Percentiles rank a stretch among this genome's conserved stretches.
Evolutionary conservation across 306 rosid species (phyloP).

Genomic region (Fagus crenata): DNA sequence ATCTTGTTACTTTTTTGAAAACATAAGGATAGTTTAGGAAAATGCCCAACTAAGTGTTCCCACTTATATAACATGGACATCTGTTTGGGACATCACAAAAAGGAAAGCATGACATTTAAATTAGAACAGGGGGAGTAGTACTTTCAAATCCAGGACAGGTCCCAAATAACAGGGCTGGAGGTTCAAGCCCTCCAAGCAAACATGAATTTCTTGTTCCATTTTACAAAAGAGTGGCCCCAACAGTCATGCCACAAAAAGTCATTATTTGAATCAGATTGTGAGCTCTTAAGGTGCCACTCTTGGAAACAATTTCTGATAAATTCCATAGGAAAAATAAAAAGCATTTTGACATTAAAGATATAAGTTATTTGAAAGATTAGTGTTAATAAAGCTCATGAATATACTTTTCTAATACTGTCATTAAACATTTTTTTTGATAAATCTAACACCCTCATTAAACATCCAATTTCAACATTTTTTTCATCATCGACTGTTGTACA

Average conservation of each 20-base stretch:
- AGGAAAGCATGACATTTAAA: not conserved
- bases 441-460: not conserved
- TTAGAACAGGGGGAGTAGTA: not conserved
- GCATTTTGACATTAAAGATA: too few species aligned
- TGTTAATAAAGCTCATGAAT: not conserved
- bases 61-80: not conserved
- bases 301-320: not conserved
- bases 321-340: not conserved
- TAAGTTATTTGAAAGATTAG: not conserved
- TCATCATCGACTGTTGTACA: constrained; percentile 1
- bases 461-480: not conserved
- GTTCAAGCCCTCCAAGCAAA: not conserved
- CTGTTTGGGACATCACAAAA: not conserved
- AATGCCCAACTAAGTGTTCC: not conserved
- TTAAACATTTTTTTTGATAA: not conserved
- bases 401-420: not conserved
- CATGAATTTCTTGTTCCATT: not conserved
- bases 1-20: not conserved
- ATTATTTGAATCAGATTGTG: not conserved
- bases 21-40: not conserved
- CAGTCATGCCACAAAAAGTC: not conserved
- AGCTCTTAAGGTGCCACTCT: not conserved
- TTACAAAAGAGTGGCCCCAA: not conserved
- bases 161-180: not conserved
- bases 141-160: not conserved